Evolutionary conservation across 352 stramenopile species (phyloP), one percentile per base, ranked within the genome.

Genomic region (Pythium plurisporium): DNA sequence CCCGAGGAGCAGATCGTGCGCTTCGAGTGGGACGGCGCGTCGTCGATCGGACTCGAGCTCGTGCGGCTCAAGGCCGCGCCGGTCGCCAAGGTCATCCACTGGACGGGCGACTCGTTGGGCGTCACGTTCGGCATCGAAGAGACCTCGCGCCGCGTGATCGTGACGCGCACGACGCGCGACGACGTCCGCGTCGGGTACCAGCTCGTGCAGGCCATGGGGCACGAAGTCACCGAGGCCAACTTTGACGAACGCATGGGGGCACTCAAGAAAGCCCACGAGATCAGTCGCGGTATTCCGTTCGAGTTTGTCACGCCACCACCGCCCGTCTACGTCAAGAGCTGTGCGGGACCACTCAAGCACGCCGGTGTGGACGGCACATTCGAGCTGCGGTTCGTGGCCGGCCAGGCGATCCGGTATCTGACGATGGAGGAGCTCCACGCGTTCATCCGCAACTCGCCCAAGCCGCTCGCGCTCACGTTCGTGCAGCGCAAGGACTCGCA

Each of bases 81-180:
- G 5, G 44, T 50, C 1, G 45, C 40, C 9, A 55, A 65, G 37
- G 68, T 55, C 6, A 68, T 87, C 12, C 51, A 76, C 40, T 87
- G 77, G 80, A 60, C 51, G 0, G 45, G 65, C 30, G 70, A 72
- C 23, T 61, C 74, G 14, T 74, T 92, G 4, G 82, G 82, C 44
- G 66, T 92, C 33, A 89, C 82, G 8, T 77, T 92, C 34, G 76
- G 80, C 69, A 78, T 90, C 26, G 82, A 92, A 55, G 78, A 83
- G 30, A 77, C 73, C 17, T 89, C 82, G 22, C 70, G 79, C 40
- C 67, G 69, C 40, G 67, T 92, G 2, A 74, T 92, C 23, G 80
- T 92, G 12, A 90, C 79, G 31, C 70, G 72, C 38, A 86, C 78
- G 10, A 66, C 56, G 29, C 78, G 79, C 27, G 19, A 64, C 10